These are phyloP conservation scores for Heliamphora exappendiculata DNA, from an alignment of 148 eudicot genomes.

Conservation along the genomic window DNA sequence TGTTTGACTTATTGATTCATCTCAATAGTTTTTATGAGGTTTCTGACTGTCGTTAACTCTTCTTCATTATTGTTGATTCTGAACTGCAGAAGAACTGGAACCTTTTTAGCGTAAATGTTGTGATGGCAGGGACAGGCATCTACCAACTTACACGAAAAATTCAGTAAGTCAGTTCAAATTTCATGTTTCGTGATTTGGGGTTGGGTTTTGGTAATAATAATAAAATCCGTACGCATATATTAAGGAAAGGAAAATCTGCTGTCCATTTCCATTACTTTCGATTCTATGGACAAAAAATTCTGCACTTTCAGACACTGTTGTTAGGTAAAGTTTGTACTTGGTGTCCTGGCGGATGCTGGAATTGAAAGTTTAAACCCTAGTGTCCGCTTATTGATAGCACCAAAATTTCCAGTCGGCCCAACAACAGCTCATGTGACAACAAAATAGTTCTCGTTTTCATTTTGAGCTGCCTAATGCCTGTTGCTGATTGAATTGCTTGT, in stretches of 20 bases:
- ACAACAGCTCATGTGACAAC: too few relatives aligned
- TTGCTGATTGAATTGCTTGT: not conserved
- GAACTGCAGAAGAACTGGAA: constrained; percentile 70
- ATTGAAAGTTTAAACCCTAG: too few relatives aligned
- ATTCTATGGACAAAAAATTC: not conserved
- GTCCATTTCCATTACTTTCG: not conserved
- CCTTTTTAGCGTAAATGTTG: constrained; percentile 84
- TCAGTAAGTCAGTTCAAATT: constrained; percentile 31
- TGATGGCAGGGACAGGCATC: constrained; percentile 78
- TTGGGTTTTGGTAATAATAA: not conserved
- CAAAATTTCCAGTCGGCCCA: too few relatives aligned
- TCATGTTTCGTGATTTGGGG: not conserved
- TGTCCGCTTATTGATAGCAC: too few relatives aligned
- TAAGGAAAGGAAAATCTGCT: not conserved
- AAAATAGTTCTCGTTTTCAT: too few relatives aligned
- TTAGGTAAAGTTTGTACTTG: too few relatives aligned
- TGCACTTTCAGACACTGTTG: not conserved
- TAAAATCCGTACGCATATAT: not conserved
- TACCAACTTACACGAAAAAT: constrained; percentile 76
- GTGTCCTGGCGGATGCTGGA: too few relatives aligned
- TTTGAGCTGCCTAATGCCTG: too few relatives aligned
- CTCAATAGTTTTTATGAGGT: not conserved
- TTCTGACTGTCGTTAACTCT: not conserved
- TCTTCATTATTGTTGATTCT: not conserved
- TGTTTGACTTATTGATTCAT: not conserved